Conservation (phyloP, 495 filamentous ascomycete species). For the Xylaria sp. region DNA sequence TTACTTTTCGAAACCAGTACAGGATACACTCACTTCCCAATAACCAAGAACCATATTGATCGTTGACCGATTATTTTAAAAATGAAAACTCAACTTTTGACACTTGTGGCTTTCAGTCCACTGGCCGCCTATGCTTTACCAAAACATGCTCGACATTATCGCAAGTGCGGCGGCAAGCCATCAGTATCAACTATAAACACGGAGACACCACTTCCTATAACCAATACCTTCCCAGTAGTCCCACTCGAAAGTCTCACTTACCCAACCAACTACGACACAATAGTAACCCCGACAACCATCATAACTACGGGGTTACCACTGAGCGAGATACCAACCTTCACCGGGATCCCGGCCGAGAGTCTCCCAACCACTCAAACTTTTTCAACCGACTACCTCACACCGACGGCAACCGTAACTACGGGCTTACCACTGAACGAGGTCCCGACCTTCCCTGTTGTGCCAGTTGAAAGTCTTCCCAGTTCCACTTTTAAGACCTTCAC, state of each 20-base stretch:
- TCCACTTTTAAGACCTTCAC: slow-evolving; percentile 3
- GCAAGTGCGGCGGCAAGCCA: slow-evolving; percentile 21
- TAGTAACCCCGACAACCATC: not conserved
- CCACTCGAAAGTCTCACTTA: slow-evolving; percentile 20
- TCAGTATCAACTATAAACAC: slow-evolving; percentile 8
- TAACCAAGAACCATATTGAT: not conserved
- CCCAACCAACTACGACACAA: slow-evolving; percentile 7
- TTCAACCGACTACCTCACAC: slow-evolving; percentile 4
- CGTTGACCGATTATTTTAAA: slow-evolving; percentile 20
- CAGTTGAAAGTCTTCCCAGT: slow-evolving; percentile 4
- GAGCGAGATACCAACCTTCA: slow-evolving; percentile 12
- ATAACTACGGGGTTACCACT: slow-evolving; percentile 8
- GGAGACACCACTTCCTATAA: slow-evolving; percentile 1
- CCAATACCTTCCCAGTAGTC: not conserved
- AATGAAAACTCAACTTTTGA: slow-evolving; percentile 24
- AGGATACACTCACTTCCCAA: not conserved
- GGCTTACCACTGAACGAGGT: slow-evolving; percentile 18
- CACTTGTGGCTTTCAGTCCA: slow-evolving; percentile 19
- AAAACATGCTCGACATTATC: not conserved
- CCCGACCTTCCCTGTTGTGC: not conserved
- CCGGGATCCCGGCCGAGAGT: slow-evolving; percentile 2
- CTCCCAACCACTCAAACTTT: slow-evolving; percentile 2
- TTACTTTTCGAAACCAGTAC: not conserved
- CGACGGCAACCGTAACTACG: slow-evolving; percentile 1
- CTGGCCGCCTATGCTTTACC: slow-evolving; percentile 22